Evolutionary conservation across 1,139 yeast genomes (phyloP), one percentile per base, ranked within the genome.

Genomic region (Hemisphaericaspora lyxosophila): DNA sequence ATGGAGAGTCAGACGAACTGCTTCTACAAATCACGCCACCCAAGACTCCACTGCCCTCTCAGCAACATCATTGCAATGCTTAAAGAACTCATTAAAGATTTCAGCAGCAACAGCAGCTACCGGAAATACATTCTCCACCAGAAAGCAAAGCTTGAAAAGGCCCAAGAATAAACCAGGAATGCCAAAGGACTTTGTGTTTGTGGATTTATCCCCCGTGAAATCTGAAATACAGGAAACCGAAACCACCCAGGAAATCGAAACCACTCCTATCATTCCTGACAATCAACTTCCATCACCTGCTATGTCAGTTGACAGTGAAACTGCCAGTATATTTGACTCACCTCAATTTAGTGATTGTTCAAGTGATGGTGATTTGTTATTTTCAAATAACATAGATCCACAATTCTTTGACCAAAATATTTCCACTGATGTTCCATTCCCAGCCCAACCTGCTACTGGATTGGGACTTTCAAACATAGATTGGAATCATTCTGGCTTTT

Each of bases 121-220:
- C 17, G 52, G 42, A n/a, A n/a, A n/a, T 2, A 45, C 57, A 35
- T 60, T 53, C 51, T 56, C 68, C 17, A 63, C 65, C 16, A 72
- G 63, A 48, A 71, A 73, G 47, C 69, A 75, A 12, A 74, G 75
- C 15, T 62, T 69, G 39, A 70, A 70, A 51, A 66, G 80, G 55
- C 80, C 80, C 18, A 71, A 69, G 58, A 66, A 65, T 50, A 70
- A 62, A 50, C 78, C 78, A 5, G 80, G 80, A 7, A 64, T 61
- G 60, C 77, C 75, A 39, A 69, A 68, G 51, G 78, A 73, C 50
- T 75, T 73, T 47, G 79, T 75, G 14, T 75, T 75, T 51, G 80
- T 75, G 31, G 80, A 75, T 50, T 62, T 75, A 44, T 72, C 78
- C 14, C 81, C 81, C 16, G 69, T 68, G 31, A 73, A 73, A 57